phyloP scores from a whole-genome alignment of 495 filamentous ascomycete species.

The Daldinia bambusicola region DNA sequence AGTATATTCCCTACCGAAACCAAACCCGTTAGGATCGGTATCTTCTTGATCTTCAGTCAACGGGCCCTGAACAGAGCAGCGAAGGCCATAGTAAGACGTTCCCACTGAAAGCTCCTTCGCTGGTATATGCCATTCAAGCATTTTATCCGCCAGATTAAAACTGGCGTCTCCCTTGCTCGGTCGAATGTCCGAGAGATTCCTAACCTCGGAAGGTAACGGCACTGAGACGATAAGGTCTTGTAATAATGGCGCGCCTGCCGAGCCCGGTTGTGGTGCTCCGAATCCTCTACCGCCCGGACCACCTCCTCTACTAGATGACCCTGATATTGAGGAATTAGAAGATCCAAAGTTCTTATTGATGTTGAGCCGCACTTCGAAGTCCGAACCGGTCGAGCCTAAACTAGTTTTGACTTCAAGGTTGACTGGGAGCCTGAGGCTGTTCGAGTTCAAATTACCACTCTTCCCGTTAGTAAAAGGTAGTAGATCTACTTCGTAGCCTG shows the following conservation, averaged over 20 bases:
- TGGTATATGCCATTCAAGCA: constrained; percentile 86
- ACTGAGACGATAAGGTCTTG: constrained; percentile 85
- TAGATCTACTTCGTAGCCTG: constrained; percentile 93
- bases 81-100: constrained; percentile 72
- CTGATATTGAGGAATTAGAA: constrained; percentile 39
- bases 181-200: constrained; percentile 86
- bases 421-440: constrained; percentile 82
- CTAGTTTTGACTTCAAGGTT: constrained; percentile 82
- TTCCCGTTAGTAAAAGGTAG: constrained; percentile 67
- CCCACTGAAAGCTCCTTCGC: constrained; percentile 71
- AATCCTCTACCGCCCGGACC: constrained; percentile 60
- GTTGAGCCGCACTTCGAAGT: constrained; percentile 88
- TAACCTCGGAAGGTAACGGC: constrained; percentile 81
- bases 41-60: constrained; percentile 70
- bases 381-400: constrained; percentile 75
- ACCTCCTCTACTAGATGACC: constrained; percentile 68
- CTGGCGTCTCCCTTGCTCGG: constrained; percentile 86
- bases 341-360: constrained; percentile 72
- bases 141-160: constrained; percentile 74
- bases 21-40: constrained; percentile 60
- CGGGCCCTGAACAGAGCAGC: constrained; percentile 81
- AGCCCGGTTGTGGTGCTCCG: constrained; percentile 53
- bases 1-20: constrained; percentile 65
- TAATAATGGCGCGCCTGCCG: constrained; percentile 67
- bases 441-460: constrained; percentile 51